phyloP scores from a whole-genome alignment of 225 moss, liverwort and hornwort species.

The Rhytidiadelphus loreus region DNA sequence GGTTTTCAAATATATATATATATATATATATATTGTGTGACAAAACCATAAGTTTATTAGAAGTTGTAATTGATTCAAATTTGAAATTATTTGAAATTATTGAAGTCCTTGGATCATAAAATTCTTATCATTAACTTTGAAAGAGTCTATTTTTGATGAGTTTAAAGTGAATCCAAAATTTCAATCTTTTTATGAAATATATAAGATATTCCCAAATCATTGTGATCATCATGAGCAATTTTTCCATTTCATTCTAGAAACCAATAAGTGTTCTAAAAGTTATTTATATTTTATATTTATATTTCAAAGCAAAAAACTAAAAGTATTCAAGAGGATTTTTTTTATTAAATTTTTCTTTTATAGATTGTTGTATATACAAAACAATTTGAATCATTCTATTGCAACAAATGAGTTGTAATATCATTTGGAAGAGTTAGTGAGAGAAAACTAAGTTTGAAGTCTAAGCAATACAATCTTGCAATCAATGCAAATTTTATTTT shows the following conservation, averaged over 20 bases:
- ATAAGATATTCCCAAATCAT: too few relatives aligned
- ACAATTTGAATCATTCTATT: neutral
- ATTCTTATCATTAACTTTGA: neutral
- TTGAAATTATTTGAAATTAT: neutral
- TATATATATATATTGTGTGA: too few relatives aligned
- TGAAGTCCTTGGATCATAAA: neutral
- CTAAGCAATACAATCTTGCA: neutral
- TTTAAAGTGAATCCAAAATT: neutral
- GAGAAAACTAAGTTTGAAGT: neutral
- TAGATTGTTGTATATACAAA: neutral
- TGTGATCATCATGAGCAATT: too few relatives aligned
- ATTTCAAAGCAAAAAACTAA: neutral
- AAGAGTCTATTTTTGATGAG: neutral
- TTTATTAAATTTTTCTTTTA: neutral
- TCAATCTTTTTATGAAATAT: neutral
- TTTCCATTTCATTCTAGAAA: too few relatives aligned
- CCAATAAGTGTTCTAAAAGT: neutral
- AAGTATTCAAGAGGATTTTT: neutral
- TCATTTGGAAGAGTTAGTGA: neutral
- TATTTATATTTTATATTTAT: neutral
- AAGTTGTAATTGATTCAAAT: neutral
- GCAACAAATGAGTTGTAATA: rapidly evolving
- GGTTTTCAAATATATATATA: too few relatives aligned
- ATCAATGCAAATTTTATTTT: neutral
- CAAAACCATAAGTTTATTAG: too few relatives aligned